A percentile compares a stretch with the other conserved stretches of the same genome.
Conservation (phyloP, 2,329 filamentous ascomycete species). For the Rachicladosporium sp. region DNA sequence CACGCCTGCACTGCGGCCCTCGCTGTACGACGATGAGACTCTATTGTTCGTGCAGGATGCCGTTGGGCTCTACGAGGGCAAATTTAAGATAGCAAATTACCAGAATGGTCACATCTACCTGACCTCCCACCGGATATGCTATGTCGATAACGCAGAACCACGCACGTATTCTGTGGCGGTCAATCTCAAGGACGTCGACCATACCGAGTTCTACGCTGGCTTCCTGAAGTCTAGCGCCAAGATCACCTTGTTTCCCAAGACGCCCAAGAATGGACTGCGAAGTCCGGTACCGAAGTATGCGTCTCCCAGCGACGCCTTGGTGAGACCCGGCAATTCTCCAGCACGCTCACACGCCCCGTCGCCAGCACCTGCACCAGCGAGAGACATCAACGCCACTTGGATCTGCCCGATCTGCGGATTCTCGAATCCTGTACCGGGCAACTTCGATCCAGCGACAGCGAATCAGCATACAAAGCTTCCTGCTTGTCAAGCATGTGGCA, state of each 20-base stretch:
- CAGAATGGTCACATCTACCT: slow-evolving; percentile 95
- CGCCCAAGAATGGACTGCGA: slow-evolving; percentile 50
- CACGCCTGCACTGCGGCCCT: slow-evolving; percentile 88
- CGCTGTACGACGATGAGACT: slow-evolving; percentile 84
- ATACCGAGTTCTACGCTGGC: slow-evolving; percentile 80
- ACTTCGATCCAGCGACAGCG: slow-evolving; percentile 77
- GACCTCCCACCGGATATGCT: slow-evolving; percentile 90
- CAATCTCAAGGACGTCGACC: slow-evolving; percentile 81
- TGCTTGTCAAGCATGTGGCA: slow-evolving; percentile 84
- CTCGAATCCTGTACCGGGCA: slow-evolving; percentile 82
- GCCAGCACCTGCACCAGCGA: slow-evolving; percentile 33
- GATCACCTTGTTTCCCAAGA: slow-evolving; percentile 77
- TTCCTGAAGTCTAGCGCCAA: slow-evolving; percentile 94
- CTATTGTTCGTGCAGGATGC: slow-evolving; percentile 94
- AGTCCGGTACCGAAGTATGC: slow-evolving; percentile 36
- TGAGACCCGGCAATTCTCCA: slow-evolving; percentile 38
- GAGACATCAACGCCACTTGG: slow-evolving; percentile 61
- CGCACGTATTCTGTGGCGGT: slow-evolving; percentile 73
- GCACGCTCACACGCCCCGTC: slow-evolving; percentile 31
- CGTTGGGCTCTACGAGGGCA: slow-evolving; percentile 94
- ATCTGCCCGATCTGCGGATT: slow-evolving; percentile 93
- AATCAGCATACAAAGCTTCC: slow-evolving; percentile 68
- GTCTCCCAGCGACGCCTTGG: slow-evolving; percentile 27
- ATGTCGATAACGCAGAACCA: slow-evolving; percentile 80
- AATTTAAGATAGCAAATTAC: slow-evolving; percentile 86